Evolutionary conservation across 2,329 filamentous ascomycete species (phyloP).

Genomic region (Hortaea werneckii): DNA sequence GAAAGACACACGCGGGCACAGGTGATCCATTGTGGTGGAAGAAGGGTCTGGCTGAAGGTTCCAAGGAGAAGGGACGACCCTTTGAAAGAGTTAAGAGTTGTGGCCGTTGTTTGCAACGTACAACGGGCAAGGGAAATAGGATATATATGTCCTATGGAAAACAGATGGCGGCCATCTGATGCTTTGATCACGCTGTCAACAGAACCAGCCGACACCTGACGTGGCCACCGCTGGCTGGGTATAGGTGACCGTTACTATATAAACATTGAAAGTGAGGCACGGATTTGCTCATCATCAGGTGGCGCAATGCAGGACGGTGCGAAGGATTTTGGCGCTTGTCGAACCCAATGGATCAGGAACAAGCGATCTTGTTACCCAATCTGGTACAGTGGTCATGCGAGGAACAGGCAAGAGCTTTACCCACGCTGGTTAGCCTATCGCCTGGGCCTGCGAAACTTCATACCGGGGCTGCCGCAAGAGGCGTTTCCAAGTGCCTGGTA

Average conservation of each 20-base stretch:
- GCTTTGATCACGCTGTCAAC: not conserved
- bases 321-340: not conserved
- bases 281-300: not conserved
- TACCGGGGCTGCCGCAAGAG: not conserved
- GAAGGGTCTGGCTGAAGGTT: not conserved
- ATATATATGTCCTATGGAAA: not conserved
- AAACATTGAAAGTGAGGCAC: not conserved
- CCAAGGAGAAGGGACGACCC: not conserved
- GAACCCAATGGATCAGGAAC: not conserved
- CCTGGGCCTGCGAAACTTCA: not conserved
- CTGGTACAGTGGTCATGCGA: not conserved
- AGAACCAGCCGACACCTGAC: not conserved
- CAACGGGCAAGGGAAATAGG: not conserved
- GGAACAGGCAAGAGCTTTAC: not conserved
- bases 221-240: not conserved
- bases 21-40: conserved; percentile 17
- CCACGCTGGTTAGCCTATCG: not conserved
- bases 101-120: not conserved
- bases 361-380: not conserved
- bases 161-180: not conserved
- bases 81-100: not conserved
- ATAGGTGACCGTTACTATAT: not conserved
- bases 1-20: conserved; percentile 20
- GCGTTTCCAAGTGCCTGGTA: not conserved
- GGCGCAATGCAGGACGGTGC: not conserved